Conservation (phyloP, 106 monocot genomes). For the Phalaenopsis aphrodite region DNA sequence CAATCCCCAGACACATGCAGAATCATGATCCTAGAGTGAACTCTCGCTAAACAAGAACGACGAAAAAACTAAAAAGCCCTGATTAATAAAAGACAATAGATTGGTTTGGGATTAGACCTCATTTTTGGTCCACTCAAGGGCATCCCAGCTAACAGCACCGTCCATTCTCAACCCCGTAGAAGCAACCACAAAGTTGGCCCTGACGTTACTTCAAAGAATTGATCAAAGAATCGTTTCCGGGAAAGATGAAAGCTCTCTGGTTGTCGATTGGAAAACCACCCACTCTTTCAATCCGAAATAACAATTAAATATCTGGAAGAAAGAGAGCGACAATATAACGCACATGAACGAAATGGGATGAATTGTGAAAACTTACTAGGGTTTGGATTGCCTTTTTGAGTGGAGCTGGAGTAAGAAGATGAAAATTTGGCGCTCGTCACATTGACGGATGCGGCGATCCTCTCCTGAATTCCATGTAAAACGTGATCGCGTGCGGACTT, state of each 20-base stretch:
- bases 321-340: too few relatives aligned
- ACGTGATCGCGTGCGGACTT: not conserved
- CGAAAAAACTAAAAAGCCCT: not conserved
- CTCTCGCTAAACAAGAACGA: not conserved
- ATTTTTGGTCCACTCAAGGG: constrained; percentile 76
- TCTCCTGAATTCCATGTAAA: not conserved
- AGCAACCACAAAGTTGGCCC: not conserved
- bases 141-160: constrained; percentile 58
- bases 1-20: constrained; percentile 7
- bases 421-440: not conserved
- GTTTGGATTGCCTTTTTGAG: not conserved
- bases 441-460: not conserved
- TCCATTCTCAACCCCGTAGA: constrained; percentile 28
- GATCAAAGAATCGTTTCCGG: not conserved
- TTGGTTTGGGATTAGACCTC: constrained; percentile 22
- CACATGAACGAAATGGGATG: too few relatives aligned
- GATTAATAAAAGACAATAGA: not conserved
- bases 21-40: not conserved
- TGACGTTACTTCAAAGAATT: not conserved
- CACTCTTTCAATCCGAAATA: not conserved
- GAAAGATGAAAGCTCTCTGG: not conserved
- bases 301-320: not conserved
- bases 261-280: not conserved
- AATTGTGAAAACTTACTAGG: too few relatives aligned
- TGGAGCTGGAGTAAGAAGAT: not conserved